phyloP scores from a whole-genome alignment of 2,329 filamentous ascomycete species.

The Aspergillus oerlinghausenensis region DNA sequence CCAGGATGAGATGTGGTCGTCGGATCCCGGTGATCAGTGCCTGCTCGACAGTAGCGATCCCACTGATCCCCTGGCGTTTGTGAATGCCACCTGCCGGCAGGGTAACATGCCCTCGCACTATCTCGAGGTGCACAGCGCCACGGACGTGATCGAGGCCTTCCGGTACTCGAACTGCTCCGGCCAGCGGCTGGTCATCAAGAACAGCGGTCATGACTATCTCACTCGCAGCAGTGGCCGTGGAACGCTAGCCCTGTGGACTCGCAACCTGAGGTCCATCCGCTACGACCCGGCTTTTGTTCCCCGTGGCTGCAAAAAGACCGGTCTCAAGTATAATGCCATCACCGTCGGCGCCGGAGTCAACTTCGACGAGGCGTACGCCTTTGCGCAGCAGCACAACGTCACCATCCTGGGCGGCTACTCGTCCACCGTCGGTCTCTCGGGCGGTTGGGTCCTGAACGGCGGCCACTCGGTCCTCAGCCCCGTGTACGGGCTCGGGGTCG shows the following conservation, averaged over 20 bases:
- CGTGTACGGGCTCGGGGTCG: slow-evolving; percentile 48
- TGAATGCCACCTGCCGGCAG: slow-evolving; percentile 8
- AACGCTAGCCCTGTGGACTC: slow-evolving; percentile 27
- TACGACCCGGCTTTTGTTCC: slow-evolving; percentile 10
- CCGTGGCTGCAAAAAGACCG: not conserved
- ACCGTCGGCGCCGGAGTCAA: slow-evolving; percentile 27
- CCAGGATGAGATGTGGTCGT: slow-evolving; percentile 18
- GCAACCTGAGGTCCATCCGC: slow-evolving; percentile 19
- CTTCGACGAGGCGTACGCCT: slow-evolving; percentile 22
- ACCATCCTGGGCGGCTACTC: slow-evolving; percentile 21
- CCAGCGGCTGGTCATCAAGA: slow-evolving; percentile 23
- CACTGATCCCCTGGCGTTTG: slow-evolving; percentile 7
- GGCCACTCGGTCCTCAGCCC: slow-evolving; percentile 52
- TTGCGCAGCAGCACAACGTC: slow-evolving; percentile 20
- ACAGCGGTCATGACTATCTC: slow-evolving; percentile 33
- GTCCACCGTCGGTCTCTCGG: slow-evolving; percentile 52
- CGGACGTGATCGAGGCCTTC: slow-evolving; percentile 8
- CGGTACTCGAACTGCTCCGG: slow-evolving; percentile 9
- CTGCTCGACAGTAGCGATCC: slow-evolving; percentile 14
- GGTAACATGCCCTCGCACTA: slow-evolving; percentile 12
- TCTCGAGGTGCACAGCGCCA: slow-evolving; percentile 4
- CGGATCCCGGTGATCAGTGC: slow-evolving; percentile 14
- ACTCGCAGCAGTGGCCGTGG: slow-evolving; percentile 27
- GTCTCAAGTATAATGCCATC: slow-evolving; percentile 16
- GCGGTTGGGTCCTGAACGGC: slow-evolving; percentile 56